Percentiles rank a stretch among this genome's conserved stretches.
Conservation (phyloP, 257 asterid species). For the Petunia axillaris region DNA sequence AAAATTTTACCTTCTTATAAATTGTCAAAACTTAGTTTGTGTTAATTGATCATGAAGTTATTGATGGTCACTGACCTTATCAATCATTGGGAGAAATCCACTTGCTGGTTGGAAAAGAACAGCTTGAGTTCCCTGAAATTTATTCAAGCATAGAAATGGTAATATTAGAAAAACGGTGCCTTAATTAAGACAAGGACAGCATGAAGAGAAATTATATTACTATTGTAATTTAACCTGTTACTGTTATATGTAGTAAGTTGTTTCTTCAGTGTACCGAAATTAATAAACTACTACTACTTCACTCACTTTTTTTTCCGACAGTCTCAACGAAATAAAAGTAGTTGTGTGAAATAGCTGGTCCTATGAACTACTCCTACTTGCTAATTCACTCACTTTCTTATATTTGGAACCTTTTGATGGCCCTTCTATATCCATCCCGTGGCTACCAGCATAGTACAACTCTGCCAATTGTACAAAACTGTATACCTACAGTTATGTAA, state of each 20-base stretch:
- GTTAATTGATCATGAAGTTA: too few relatives aligned
- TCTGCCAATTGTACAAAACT: conserved; percentile 24
- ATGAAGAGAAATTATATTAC: neutral
- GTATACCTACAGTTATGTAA: neutral
- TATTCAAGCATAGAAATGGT: neutral
- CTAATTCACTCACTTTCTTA: conserved; percentile 14
- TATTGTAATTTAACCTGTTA: neutral
- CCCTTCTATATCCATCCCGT: conserved; percentile 21
- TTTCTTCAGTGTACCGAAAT: too few relatives aligned
- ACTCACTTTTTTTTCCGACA: too few relatives aligned
- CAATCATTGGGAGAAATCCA: conserved; percentile 81
- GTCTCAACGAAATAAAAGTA: too few relatives aligned
- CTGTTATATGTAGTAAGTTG: too few relatives aligned
- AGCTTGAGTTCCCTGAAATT: conserved; percentile 51
- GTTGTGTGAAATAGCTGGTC: too few relatives aligned
- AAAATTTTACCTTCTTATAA: too few relatives aligned
- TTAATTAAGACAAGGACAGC: neutral
- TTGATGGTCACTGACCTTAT: conserved; percentile 47
- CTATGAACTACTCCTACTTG: too few relatives aligned
- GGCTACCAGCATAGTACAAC: conserved; percentile 27
- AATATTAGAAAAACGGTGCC: neutral
- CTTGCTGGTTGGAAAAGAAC: conserved; percentile 78
- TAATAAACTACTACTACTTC: too few relatives aligned
- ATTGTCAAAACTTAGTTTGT: too few relatives aligned
- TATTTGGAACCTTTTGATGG: conserved; percentile 58